Base-by-base conservation (phyloP, 1,284 basidiomycete species). In the Irpex rosettiformis region DNA sequence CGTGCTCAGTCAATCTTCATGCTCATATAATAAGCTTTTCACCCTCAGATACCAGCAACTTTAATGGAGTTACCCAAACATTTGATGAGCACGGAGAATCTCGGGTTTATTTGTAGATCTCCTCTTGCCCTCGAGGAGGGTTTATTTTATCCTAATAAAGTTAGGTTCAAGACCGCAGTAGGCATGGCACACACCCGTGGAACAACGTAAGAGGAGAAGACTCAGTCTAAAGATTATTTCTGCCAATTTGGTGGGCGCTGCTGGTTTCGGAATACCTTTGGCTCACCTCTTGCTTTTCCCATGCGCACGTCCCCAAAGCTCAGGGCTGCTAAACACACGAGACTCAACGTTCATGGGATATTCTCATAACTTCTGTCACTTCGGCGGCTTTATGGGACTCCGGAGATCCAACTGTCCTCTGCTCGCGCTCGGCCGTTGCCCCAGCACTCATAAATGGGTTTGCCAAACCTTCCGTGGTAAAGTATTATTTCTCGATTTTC, bases 171-270 rank as follows among this genome's bases (percentile, higher is more conserved):
- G 13, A 29, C 48, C 24, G 21, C 48, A 28, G 11, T 8, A 25
- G 18, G 24, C 43, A 45, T n/a, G 43, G 43, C 21, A 18, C 21
- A 18, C 43, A 3, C 16, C 8, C 43, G n/a, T 45, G 43, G 43
- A 18, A 45, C 43, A 45, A 45, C 43, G 43, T 45, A 45, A 45
- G 43, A 45, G 13, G 18, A 8, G 21, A 45, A 45, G 33, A 37
- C 33, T 37, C 21, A 45, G 48, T 51, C 48, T 51, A 51, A 51
- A 29, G 1, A 51, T 27, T 51, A 51, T 51, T 51, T 51, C n/a
- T 51, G 24, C 27, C 48, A 51, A 51, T 51, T 51, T 28, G 48
- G 13, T 22, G 22, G 6, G 27, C 48, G 22, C 27, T 51, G 48
- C 48, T 27, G 11, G 48, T 51, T 22, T 28, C 48, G 48, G 48